Evolutionary conservation across 495 filamentous ascomycete species (phyloP), one percentile per base, ranked within the genome.

Genomic region (Neurospora pannonica): DNA sequence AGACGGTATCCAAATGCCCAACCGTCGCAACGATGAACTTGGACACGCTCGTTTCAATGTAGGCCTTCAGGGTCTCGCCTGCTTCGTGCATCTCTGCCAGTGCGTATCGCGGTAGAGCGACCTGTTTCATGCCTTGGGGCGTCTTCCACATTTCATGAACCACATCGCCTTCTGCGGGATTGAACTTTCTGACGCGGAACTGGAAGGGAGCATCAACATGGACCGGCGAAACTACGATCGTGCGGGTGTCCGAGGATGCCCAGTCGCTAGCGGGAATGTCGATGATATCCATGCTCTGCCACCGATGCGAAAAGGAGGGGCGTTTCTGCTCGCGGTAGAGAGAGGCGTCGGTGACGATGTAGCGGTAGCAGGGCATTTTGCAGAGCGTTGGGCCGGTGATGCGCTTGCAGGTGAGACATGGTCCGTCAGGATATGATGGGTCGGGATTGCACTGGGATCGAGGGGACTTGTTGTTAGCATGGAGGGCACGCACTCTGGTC

Each of bases 221-320:
- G 38, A 72, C 72, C 5, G 74, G 77, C 10, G 76, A 73, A 5
- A 79, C 77, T 2, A 43, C 31, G 70, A 79, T 79, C 1, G 38
- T 75, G 15, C 71, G 60, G 21, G 72, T 71, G 11, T 74, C 38
- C 13, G 72, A 15, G 9, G 78, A 78, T 0, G 74, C 48, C 78
- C 78, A 79, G 71, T 73, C 76, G 62, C 36, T 70, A 7, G 74
- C 48, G 17, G 77, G 73, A 28, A 79, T 77, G 60, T 79, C 54
- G 60, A 79, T 54, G 36, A 79, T 77, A 40, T 79, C 78, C 78
- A 79, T 79, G 48, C 54, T 75, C 70, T 79, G 77, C 78, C 78
- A 79, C 2, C 78, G 73, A 28, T 71, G 73, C 9, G 73, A 71
- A 70, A 74, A 78, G 13, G 71, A 79, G 2, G 78, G 78, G 1